Base-by-base conservation (phyloP, 805 yeast species). In the Hanseniaspora mollemarum region DNA sequence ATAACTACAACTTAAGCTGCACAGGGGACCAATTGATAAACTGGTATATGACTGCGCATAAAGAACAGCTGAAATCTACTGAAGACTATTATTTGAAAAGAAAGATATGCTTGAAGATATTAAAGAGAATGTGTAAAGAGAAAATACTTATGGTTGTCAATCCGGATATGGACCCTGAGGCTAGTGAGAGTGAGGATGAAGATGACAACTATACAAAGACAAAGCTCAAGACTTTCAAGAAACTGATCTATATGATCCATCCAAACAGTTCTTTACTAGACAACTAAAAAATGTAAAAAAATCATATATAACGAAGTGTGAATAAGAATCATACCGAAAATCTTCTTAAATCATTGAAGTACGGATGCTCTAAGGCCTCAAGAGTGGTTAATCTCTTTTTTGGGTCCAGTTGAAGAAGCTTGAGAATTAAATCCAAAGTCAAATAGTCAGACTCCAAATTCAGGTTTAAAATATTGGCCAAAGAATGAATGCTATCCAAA, bases 181-280 rank as follows among this genome's bases (percentile, higher is more conserved):
- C 71, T 55, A 72, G 83, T 29, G 74, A 69, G 51, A 72, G 72
- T 56, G 70, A 69, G 18, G 61, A 64, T 32, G 76, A 76, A 9
- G 73, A 72, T 36, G 73, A 65, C 28, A 67, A 63, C 9, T 58
- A 49, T 16, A 55, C 53, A 4, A 19, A 56, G 60, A 56, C 48
- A 43, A 56, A 60, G 36, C 58, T 58, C 37, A 54, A 60, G 54
- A 56, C 56, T 51, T 65, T 57, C 38, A 58, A 52, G 63, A 57
- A 67, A 49, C 56, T 71, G 53, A 68, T 75, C 15, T 77, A 74
- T 55, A 76, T 77, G 31, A 65, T 77, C 51, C 94, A 86, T 69
- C 95, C 95, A 51, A 86, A 86, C 64, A 83, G 88, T 67, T 83
- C 87, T 16, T 76, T 83, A 53, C 72, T 81, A 56, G 94, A 84